Evolutionary conservation across 495 filamentous ascomycete species (phyloP).

Genomic region (Beverwykella pulmonaria): DNA sequence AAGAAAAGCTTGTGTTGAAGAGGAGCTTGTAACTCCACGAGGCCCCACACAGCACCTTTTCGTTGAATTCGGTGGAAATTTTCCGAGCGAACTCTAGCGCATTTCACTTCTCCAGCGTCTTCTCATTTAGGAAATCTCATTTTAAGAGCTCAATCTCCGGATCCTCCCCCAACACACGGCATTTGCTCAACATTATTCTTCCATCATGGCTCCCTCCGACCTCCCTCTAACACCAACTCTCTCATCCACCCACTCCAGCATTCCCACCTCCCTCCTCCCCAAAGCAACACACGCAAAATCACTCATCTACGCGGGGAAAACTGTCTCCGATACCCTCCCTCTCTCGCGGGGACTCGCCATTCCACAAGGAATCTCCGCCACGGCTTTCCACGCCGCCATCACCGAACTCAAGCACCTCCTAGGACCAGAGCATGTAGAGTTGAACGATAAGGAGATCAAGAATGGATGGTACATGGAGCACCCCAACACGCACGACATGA

Average conservation of each 20-base stretch:
- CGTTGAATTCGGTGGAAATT: too few species aligned
- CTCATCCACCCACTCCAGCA: conserved; percentile 13
- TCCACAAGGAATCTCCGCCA: conserved; percentile 22
- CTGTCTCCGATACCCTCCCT: conserved; percentile 2
- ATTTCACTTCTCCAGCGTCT: too few species aligned
- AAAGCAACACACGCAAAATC: conserved; percentile 25
- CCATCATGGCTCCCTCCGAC: not conserved
- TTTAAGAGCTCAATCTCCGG: too few species aligned
- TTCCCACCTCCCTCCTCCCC: conserved; percentile 20
- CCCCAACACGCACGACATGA: conserved; percentile 35
- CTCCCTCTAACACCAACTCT: conserved; percentile 25
- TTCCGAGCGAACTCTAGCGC: too few species aligned
- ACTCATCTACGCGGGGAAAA: conserved; percentile 28
- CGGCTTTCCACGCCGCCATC: conserved; percentile 21
- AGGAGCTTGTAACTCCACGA: too few species aligned
- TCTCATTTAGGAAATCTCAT: too few species aligned
- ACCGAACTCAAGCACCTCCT: not conserved
- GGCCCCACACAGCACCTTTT: too few species aligned
- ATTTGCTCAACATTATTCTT: too few species aligned
- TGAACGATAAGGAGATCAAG: conserved; percentile 28
- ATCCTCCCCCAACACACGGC: too few species aligned
- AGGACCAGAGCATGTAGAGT: conserved; percentile 6
- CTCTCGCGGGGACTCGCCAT: conserved; percentile 19
- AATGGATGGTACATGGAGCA: conserved; percentile 37
- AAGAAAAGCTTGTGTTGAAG: too few species aligned